Percentiles rank a stretch among this genome's conserved stretches.
Evolutionary conservation across 2,329 filamentous ascomycete genomes (phyloP).

Genomic region (Alternaria longipes): DNA sequence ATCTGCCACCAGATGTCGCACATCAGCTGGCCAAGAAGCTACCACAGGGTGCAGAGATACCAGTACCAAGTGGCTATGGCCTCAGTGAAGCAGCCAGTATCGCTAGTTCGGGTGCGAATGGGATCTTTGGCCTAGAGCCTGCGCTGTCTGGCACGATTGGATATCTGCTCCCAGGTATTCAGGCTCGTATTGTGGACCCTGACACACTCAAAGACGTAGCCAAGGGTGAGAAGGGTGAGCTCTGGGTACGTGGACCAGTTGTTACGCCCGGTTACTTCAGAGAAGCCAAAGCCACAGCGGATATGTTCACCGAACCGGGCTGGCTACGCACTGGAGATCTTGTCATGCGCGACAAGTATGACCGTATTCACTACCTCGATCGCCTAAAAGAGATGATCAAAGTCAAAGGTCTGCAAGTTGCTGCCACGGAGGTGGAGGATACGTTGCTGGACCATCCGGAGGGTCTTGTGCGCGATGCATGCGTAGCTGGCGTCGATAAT

Average conservation of each 20-base stretch:
- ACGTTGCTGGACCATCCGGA: slow-evolving; percentile 54
- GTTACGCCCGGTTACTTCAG: slow-evolving; percentile 46
- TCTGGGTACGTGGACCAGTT: slow-evolving; percentile 40
- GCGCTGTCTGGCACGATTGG: slow-evolving; percentile 37
- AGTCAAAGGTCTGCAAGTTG: slow-evolving; percentile 61
- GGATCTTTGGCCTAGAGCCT: slow-evolving; percentile 37
- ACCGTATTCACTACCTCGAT: slow-evolving; percentile 47
- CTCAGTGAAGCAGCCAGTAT: slow-evolving; percentile 44
- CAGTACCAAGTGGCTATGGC: slow-evolving; percentile 41
- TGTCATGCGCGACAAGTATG: slow-evolving; percentile 36
- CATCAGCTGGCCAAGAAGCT: slow-evolving; percentile 40
- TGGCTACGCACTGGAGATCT: slow-evolving; percentile 44
- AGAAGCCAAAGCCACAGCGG: slow-evolving; percentile 37
- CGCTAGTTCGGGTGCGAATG: slow-evolving; percentile 31
- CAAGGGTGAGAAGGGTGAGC: slow-evolving; percentile 37
- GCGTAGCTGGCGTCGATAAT: slow-evolving; percentile 45
- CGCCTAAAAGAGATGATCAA: slow-evolving; percentile 58
- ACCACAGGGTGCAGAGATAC: slow-evolving; percentile 32
- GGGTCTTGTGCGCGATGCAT: slow-evolving; percentile 37
- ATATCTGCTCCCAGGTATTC: slow-evolving; percentile 42
- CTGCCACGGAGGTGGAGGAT: slow-evolving; percentile 60
- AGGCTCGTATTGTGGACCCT: slow-evolving; percentile 40
- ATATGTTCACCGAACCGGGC: slow-evolving; percentile 38
- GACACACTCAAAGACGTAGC: slow-evolving; percentile 36
- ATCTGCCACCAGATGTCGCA: slow-evolving; percentile 42